Evolutionary conservation across 352 stramenopile species (phyloP).

Genomic region (Phytophthora podocarpi): DNA sequence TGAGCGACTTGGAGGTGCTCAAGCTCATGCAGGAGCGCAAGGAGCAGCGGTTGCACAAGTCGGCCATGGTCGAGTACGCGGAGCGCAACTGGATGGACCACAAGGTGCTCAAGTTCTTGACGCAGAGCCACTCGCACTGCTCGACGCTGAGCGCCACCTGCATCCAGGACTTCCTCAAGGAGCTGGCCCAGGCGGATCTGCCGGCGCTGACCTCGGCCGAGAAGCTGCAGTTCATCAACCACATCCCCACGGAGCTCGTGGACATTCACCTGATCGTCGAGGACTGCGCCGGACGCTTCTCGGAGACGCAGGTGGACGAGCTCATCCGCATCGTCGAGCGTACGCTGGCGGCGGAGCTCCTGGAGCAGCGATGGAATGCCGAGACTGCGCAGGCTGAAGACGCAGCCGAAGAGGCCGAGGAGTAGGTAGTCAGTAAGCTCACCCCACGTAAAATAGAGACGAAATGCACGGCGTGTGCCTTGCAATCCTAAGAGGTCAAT

Average conservation of each 20-base stretch:
- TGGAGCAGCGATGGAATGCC: slow-evolving; percentile 39
- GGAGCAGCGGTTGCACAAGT: slow-evolving; percentile 77
- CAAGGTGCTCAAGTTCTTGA: slow-evolving; percentile 89
- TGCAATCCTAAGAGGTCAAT: slow-evolving; percentile 18
- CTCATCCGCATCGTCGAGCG: slow-evolving; percentile 73
- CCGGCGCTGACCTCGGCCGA: slow-evolving; percentile 62
- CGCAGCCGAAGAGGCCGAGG: slow-evolving; percentile 13
- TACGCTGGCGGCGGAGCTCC: slow-evolving; percentile 50
- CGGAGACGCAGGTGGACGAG: slow-evolving; percentile 76
- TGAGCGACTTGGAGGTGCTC: slow-evolving; percentile 84
- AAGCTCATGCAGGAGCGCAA: slow-evolving; percentile 85
- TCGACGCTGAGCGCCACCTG: slow-evolving; percentile 51
- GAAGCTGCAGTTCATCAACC: slow-evolving; percentile 89
- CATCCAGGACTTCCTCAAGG: slow-evolving; percentile 67
- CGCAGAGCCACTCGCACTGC: slow-evolving; percentile 67
- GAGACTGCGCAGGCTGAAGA: slow-evolving; percentile 33
- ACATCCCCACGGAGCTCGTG: slow-evolving; percentile 81
- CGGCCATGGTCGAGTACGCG: slow-evolving; percentile 73
- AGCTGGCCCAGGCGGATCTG: slow-evolving; percentile 51
- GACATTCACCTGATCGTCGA: slow-evolving; percentile 87
- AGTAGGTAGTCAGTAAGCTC: slow-evolving; percentile 14
- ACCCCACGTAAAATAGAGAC: slow-evolving; percentile 30
- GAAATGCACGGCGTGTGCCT: slow-evolving; percentile 2
- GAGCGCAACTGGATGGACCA: slow-evolving; percentile 92
- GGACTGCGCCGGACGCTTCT: slow-evolving; percentile 81